phyloP scores from a whole-genome alignment of 1,139 yeast species.

The Yamadazyma kanchanaburiensis region DNA sequence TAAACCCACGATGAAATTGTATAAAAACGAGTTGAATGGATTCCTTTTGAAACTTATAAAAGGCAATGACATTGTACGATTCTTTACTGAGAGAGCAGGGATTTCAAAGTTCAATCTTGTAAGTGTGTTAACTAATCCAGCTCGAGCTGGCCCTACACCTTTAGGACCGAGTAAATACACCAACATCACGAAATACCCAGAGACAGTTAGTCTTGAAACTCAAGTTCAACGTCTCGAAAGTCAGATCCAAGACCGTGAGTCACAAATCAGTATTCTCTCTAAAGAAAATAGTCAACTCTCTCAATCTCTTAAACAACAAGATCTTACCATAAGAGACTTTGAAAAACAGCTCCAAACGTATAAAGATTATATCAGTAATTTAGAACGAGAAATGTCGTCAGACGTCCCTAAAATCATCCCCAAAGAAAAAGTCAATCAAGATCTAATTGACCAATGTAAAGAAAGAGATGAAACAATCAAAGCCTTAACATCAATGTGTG shows the following conservation, averaged over 20 bases:
- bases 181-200: background rate
- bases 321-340: conserved; percentile 13
- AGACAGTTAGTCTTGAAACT: background rate
- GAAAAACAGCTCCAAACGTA: conserved; percentile 17
- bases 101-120: conserved; percentile 12
- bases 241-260: conserved; percentile 15
- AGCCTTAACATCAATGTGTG: conserved; percentile 20
- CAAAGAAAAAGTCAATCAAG: conserved; percentile 7
- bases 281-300: conserved; percentile 12
- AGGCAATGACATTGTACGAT: conserved; percentile 18
- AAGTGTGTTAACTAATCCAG: conserved; percentile 6
- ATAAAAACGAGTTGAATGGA: conserved; percentile 22
- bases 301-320: conserved; percentile 9
- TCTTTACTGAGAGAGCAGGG: conserved; percentile 23
- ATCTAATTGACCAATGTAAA: conserved; percentile 12
- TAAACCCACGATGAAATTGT: conserved; percentile 26
- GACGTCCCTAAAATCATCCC: background rate
- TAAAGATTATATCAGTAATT: conserved; percentile 16
- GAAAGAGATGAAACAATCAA: conserved; percentile 21
- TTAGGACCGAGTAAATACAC: background rate
- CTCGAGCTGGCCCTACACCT: background rate
- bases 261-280: conserved; percentile 8
- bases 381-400: conserved; percentile 17
- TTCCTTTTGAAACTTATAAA: conserved; percentile 30
- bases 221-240: no score